Conservation (phyloP, 768 basidiomycete species). For the Amanita brunnescens region DNA sequence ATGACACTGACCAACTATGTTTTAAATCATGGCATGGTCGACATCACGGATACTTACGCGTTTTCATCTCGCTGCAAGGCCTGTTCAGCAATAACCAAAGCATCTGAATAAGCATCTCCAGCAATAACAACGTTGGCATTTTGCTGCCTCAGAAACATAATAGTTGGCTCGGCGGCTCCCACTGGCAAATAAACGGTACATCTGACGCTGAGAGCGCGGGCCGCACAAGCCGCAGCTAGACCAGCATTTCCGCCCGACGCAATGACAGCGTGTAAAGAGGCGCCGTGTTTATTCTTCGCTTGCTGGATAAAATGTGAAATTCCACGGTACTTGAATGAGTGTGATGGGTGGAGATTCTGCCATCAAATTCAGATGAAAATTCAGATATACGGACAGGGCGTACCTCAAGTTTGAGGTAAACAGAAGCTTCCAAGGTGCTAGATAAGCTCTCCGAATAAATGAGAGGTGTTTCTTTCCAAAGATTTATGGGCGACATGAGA, state of each 20-base stretch:
- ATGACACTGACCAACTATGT: slow-evolving; percentile 36
- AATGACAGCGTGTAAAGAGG: slow-evolving; percentile 50
- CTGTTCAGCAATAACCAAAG: slow-evolving; percentile 40
- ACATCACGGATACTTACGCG: slow-evolving; percentile 34
- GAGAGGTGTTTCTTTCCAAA: slow-evolving; percentile 61
- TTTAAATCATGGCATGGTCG: not conserved
- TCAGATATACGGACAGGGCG: slow-evolving; percentile 5
- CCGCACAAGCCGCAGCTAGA: slow-evolving; percentile 58
- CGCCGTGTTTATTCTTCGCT: slow-evolving; percentile 41
- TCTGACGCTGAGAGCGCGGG: slow-evolving; percentile 40
- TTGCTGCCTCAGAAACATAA: slow-evolving; percentile 41
- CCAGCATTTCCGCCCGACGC: slow-evolving; percentile 83
- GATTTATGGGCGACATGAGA: not conserved
- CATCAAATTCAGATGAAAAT: not conserved
- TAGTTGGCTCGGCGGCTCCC: slow-evolving; percentile 38
- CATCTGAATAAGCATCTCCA: slow-evolving; percentile 52
- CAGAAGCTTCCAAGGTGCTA: slow-evolving; percentile 36
- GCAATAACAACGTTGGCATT: slow-evolving; percentile 50
- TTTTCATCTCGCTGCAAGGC: slow-evolving; percentile 35
- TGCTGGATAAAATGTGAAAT: slow-evolving; percentile 53
- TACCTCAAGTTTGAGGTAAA: slow-evolving; percentile 71
- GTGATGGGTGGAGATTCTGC: slow-evolving; percentile 62
- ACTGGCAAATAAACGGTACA: slow-evolving; percentile 66
- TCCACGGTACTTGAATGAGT: slow-evolving; percentile 74
- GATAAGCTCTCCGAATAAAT: slow-evolving; percentile 55